These are phyloP conservation scores for Chlorociboria aeruginascens DNA, from an alignment of 495 filamentous ascomycete genomes.

Conservation along the genomic window DNA sequence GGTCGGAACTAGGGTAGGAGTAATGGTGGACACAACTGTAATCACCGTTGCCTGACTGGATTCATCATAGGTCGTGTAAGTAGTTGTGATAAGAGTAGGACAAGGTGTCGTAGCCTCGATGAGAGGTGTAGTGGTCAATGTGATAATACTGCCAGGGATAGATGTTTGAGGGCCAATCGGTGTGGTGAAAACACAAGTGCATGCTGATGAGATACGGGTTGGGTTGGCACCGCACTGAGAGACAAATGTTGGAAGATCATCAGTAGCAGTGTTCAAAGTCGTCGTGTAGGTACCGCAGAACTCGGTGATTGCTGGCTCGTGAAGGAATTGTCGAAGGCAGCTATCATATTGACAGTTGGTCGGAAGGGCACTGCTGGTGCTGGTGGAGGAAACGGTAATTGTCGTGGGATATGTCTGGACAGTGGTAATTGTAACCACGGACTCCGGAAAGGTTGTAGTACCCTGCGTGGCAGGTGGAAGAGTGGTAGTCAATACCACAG, in stretches of 20 bases:
- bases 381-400: not conserved
- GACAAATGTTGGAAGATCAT: constrained; percentile 15
- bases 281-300: constrained; percentile 6
- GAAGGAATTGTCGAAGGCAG: constrained; percentile 1
- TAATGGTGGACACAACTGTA: no score
- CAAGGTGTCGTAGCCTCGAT: not conserved
- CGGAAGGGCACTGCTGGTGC: not conserved
- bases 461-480: not conserved
- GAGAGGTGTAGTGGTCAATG: not conserved
- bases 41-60: no score
- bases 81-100: not conserved
- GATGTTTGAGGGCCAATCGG: not conserved
- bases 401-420: not conserved
- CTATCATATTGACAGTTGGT: not conserved
- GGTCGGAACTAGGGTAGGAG: no score
- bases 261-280: constrained; percentile 1
- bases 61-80: no score
- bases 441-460: not conserved
- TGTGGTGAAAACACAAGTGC: constrained; percentile 1
- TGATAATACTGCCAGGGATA: not conserved
- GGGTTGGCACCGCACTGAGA: constrained; percentile 10
- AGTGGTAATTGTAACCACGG: not conserved
- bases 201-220: constrained; percentile 1
- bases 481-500: no score
- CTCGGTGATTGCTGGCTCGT: not conserved